Base-by-base conservation (phyloP, 1,284 basidiomycete genomes). In the Melanopsichium pennsylvanicum region DNA sequence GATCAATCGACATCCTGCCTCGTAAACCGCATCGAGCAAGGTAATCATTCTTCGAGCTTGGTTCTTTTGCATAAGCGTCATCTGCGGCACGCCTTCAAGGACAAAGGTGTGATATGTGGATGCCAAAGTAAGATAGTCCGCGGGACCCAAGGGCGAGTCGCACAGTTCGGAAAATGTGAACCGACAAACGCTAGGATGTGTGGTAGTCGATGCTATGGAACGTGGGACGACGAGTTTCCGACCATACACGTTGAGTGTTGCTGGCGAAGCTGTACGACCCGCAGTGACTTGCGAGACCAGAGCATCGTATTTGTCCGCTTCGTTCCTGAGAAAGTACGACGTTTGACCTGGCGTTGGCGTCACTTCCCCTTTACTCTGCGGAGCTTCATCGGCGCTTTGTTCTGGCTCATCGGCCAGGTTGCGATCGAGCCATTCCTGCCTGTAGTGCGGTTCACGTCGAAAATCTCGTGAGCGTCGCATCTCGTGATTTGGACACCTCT, bases 31-130 rank as follows among this genome's bases (percentile, higher is more conserved):
- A 70, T 90, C 89, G 34, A 90, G 85, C 46, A 90, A 84, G 12
- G 87, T 89, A 74, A 90, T 90, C 77, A 90, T 85, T 3, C 88
- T 82, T 11, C 88, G 82, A 3, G 88, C 88, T 81, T 89, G 86
- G 77, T 90, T 88, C 83, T 89, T 90, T 31, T 83, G 83, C 11
- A 85, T 83, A 3, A 89, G 81, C 12, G 83, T 84, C 3, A 90
- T 83, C 25, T 87, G 70, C 0, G 88, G 88, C 16, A 89, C 85
- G 29, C 85, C 82, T 40, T 86, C 86, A 47, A 90, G 83, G 62
- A 86, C 84, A 49, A 89, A 81, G 0, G 86, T 87, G 51, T 84
- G 83, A 69, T 85, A 88, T 2, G 83, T 85, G 0, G 86, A 86
- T 0, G 87, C 86, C 9, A 90, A 81, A 0, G 87, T 86, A 34